Evolutionary conservation across 345 rosid genomes (phyloP).

Genomic region (Gossypium thurberi): DNA sequence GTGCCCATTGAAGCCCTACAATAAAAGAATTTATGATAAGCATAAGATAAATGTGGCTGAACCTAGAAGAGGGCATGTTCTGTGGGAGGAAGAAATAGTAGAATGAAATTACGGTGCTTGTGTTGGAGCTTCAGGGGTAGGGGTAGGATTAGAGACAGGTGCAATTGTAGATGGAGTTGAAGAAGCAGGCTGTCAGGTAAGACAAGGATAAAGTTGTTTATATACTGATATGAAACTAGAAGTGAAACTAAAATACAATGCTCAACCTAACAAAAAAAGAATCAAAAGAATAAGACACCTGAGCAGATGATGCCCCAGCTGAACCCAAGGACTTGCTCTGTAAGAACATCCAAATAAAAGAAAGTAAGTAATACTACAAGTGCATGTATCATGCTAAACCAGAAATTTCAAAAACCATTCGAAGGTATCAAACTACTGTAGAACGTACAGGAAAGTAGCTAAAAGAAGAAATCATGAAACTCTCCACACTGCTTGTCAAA

Average conservation of each 20-base stretch:
- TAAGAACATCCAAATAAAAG: slow-evolving; percentile 8
- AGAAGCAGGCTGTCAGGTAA: slow-evolving; percentile 46
- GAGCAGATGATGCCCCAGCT: slow-evolving; percentile 50
- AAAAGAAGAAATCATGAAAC: not conserved
- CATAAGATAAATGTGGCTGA: not conserved
- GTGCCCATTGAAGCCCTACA: slow-evolving; percentile 27
- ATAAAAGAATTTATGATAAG: slow-evolving; percentile 2
- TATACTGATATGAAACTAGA: not conserved
- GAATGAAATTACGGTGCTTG: slow-evolving; percentile 47
- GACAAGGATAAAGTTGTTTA: slow-evolving; percentile 6
- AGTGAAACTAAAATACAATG: not conserved
- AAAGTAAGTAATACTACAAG: not conserved
- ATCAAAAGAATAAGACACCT: slow-evolving; percentile 29
- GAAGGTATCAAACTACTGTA: not conserved
- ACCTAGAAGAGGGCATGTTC: not conserved
- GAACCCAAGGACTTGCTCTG: slow-evolving; percentile 66
- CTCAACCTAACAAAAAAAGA: not conserved
- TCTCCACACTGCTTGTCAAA: not conserved
- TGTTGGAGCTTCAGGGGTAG: slow-evolving; percentile 36
- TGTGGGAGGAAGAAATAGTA: not conserved
- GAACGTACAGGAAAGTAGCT: not conserved
- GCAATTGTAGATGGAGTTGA: slow-evolving; percentile 36
- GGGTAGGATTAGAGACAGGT: slow-evolving; percentile 35
- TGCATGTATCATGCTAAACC: not conserved
- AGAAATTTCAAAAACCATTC: not conserved